Evolutionary conservation across 1,139 yeast genomes (phyloP).

Genomic region (Protomyces pachydermus): DNA sequence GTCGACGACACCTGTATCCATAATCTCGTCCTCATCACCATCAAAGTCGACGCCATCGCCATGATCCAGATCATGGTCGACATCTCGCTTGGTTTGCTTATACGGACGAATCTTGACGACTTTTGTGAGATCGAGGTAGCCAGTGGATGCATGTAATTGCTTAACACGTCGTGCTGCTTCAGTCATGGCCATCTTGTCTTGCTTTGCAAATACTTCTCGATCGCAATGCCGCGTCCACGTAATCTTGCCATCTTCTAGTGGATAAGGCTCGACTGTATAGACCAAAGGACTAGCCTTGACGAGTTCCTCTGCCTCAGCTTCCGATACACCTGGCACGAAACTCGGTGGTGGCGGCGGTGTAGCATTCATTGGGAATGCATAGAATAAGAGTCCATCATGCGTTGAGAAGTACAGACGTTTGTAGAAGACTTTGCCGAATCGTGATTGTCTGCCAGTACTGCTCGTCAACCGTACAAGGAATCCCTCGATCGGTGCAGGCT

Average conservation of each 20-base stretch:
- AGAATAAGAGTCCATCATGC: conserved; percentile 57
- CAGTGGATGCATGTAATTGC: conserved; percentile 55
- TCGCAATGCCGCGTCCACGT: conserved; percentile 51
- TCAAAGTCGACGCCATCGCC: conserved; percentile 41
- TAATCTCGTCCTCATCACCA: conserved; percentile 27
- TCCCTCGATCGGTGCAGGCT: conserved; percentile 73
- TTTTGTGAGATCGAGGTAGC: conserved; percentile 56
- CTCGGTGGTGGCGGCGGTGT: conserved; percentile 39
- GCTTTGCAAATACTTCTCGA: conserved; percentile 44
- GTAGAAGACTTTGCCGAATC: conserved; percentile 48
- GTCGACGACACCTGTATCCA: conserved; percentile 42
- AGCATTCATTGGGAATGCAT: conserved; percentile 52
- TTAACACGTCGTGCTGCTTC: conserved; percentile 62
- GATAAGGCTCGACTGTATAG: conserved; percentile 43
- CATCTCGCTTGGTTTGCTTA: conserved; percentile 29
- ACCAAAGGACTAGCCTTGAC: conserved; percentile 3
- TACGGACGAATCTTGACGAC: conserved; percentile 44
- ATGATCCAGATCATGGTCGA: conserved; percentile 39
- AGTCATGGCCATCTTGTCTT: conserved; percentile 54
- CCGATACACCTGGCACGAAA: not conserved
- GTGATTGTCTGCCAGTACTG: conserved; percentile 46
- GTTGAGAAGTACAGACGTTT: conserved; percentile 61
- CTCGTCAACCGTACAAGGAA: conserved; percentile 58
- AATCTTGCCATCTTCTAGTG: conserved; percentile 46
- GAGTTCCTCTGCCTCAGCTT: not conserved